A percentile compares a stretch with the other conserved stretches of the same genome.
These are phyloP conservation scores for Thielaviopsis populi DNA, from an alignment of 2,329 filamentous ascomycete genomes.

Conservation along the genomic window DNA sequence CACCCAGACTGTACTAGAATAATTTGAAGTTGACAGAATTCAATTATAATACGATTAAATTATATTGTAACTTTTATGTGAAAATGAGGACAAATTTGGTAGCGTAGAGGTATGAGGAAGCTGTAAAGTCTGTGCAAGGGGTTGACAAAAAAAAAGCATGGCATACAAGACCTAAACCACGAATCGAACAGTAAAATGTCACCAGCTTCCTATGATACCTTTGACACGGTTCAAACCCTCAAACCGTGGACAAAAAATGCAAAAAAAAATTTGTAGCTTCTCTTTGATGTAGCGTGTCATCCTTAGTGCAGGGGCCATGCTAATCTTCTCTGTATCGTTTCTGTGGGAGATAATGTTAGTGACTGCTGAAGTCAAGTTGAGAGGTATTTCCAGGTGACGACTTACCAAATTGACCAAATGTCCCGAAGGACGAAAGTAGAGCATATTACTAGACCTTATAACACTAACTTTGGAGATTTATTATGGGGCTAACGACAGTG, in stretches of 20 bases:
- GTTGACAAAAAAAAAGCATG: background rate
- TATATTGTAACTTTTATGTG: too few species aligned
- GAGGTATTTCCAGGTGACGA: background rate
- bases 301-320: constrained; percentile 81
- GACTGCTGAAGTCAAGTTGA: too few species aligned
- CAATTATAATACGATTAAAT: background rate
- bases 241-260: background rate
- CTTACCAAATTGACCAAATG: constrained; percentile 19
- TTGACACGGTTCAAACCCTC: background rate
- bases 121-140: too few species aligned
- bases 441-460: constrained; percentile 6
- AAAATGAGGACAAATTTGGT: too few species aligned
- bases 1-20: background rate
- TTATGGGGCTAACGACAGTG: background rate
- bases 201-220: background rate
- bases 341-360: constrained; percentile 10
- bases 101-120: too few species aligned
- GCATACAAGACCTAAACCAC: background rate
- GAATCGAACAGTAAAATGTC: constrained; percentile 6
- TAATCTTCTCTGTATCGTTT: constrained; percentile 53
- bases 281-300: constrained; percentile 83
- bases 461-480: background rate
- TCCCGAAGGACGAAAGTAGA: constrained; percentile 15
- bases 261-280: constrained; percentile 35
- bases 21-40: constrained; percentile 2